Evolutionary conservation across 192 early-diverging fungal genomes (phyloP), one percentile per base, ranked within the genome.

Genomic region (Coemansia sp.): DNA sequence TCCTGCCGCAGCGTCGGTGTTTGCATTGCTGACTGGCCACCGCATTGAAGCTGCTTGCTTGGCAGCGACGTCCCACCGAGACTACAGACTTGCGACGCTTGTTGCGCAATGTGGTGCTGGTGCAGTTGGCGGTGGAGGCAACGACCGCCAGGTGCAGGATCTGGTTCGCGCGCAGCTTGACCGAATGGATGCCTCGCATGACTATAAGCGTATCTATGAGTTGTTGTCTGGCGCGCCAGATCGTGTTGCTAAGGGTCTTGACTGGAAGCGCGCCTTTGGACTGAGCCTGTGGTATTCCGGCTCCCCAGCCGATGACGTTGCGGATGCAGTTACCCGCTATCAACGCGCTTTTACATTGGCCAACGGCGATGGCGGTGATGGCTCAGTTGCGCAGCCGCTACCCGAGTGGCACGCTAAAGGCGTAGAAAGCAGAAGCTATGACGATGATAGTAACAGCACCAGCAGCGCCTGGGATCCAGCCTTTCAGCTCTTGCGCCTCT

Each of bases 51-150:
- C 81, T 9, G 94, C 95, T 0, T 85, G 89, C 26, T 53, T 84
- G 46, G 84, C 81, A 10, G 90, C 93, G 4, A 82, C 93, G 0
- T 73, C 84, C 48, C 82, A 83, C 36, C 73, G 85, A 21, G 86
- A 95, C 73, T 88, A 89, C 63, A 85, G 87, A 2, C 83, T 96
- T 35, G 92, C 94, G 0, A 93, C 91, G 8, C 75, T 95, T 34
- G 58, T 98, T 26, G 68, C 91, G 7, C 95, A 96, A 72, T 60
- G 71, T 20, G 76, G 81, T 21, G 63, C 58, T 1, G 80, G 80
- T 33, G 71, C 49, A 0, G 69, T 91, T 4, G 87, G 81, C 62
- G 92, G 85, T 15, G 87, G 81, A 23, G 88, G 88, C 64, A 83
- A 69, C 51, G 59, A 73, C 66, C 12, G 45, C 64, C 66, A 81